phyloP scores from a whole-genome alignment of 192 early-diverging fungal genomes.

The Gonapodya prolifera region DNA sequence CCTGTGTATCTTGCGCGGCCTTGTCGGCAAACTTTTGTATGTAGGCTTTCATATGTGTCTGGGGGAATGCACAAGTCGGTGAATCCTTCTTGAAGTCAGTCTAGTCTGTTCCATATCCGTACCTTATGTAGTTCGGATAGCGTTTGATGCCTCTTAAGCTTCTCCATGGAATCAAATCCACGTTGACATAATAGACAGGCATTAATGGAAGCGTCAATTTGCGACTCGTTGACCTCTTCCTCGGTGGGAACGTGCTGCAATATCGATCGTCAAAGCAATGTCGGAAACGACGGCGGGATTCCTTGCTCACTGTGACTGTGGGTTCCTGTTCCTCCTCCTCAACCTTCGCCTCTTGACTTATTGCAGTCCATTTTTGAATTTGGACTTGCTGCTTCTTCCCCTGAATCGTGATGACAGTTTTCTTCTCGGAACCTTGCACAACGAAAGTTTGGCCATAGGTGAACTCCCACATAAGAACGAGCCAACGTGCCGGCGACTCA shows the following conservation, averaged over 20 bases:
- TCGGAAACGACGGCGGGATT: no score
- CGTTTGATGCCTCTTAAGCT: constrained; percentile 36
- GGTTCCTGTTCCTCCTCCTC: neutral
- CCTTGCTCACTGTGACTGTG: neutral
- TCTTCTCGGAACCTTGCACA: neutral
- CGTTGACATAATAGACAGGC: constrained; percentile 51
- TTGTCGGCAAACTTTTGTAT: constrained; percentile 11
- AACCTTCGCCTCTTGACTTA: neutral
- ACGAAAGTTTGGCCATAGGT: neutral
- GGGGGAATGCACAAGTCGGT: neutral
- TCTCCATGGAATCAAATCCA: constrained; percentile 31
- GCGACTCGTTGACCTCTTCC: constrained; percentile 18
- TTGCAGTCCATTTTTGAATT: constrained; percentile 2
- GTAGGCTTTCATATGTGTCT: constrained; percentile 14
- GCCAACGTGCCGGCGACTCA: neutral
- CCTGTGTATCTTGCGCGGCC: neutral
- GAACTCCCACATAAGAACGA: no score
- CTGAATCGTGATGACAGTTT: neutral
- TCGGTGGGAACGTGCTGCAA: constrained; percentile 11
- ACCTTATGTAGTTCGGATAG: constrained; percentile 47
- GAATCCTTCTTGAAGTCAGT: neutral
- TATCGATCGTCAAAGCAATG: neutral
- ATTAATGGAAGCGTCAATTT: constrained; percentile 23
- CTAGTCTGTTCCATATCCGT: neutral
- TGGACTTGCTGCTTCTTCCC: neutral